Percentiles rank a stretch among this genome's conserved stretches.
These are phyloP conservation scores for Paragyromitra xinjiangensis DNA, from an alignment of 495 filamentous ascomycete species.

Conservation along the genomic window DNA sequence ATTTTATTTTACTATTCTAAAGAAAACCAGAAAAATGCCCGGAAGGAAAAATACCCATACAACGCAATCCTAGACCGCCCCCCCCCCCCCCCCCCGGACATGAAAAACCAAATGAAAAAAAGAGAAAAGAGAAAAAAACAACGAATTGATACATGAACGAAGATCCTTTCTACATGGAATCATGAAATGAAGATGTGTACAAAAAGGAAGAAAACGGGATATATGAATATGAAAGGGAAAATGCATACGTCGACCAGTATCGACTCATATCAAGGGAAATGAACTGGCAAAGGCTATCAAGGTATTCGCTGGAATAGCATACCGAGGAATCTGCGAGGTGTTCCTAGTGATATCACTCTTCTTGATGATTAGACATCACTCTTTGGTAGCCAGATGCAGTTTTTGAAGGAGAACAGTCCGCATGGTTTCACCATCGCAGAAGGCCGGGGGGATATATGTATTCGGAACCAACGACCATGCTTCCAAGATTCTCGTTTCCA, in stretches of 20 bases:
- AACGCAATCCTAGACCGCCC: neutral
- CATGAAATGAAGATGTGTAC: neutral
- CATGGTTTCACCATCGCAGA: conserved; percentile 19
- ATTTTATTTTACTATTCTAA: neutral
- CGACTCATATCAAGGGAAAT: neutral
- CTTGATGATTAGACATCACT: neutral
- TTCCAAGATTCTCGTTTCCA: conserved; percentile 48
- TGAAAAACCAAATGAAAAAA: neutral
- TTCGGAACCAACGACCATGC: conserved; percentile 41
- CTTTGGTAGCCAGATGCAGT: conserved; percentile 19
- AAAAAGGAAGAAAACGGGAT: neutral
- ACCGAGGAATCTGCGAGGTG: neutral
- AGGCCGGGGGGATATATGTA: conserved; percentile 13
- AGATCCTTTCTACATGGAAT: neutral
- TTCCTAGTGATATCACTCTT: neutral
- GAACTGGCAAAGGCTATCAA: neutral
- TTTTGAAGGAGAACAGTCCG: conserved; percentile 32
- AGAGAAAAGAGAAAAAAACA: neutral
- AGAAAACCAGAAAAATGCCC: neutral
- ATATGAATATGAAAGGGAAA: neutral
- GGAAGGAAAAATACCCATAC: neutral
- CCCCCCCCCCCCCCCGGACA: neutral
- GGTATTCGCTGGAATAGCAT: neutral
- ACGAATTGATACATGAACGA: neutral
- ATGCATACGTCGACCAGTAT: neutral